Evolutionary conservation across 768 basidiomycete genomes (phyloP).

Genomic region (Leucogyrophana mollusca): DNA sequence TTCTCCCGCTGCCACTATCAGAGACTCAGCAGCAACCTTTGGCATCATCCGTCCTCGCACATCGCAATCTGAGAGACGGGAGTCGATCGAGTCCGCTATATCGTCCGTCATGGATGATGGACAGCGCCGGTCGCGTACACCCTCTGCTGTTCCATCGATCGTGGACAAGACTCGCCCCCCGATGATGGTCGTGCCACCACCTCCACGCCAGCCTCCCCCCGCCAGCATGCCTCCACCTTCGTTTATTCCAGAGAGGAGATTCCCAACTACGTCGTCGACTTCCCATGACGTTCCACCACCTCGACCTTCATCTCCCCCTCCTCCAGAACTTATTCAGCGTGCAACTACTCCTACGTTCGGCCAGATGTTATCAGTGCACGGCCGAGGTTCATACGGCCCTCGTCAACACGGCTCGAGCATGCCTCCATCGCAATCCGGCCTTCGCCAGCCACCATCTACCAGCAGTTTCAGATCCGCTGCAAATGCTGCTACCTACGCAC

Average conservation of each 20-base stretch:
- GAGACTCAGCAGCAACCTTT: constrained; percentile 53
- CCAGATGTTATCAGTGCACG: constrained; percentile 55
- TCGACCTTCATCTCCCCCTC: constrained; percentile 90
- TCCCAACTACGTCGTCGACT: constrained; percentile 40
- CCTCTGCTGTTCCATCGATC: constrained; percentile 51
- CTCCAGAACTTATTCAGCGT: constrained; percentile 87
- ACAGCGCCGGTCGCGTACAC: constrained; percentile 55
- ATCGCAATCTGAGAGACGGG: constrained; percentile 58
- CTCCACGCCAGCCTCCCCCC: constrained; percentile 74
- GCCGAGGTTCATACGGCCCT: constrained; percentile 42
- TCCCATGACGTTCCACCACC: constrained; percentile 71
- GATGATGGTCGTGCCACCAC: constrained; percentile 81
- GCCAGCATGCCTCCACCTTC: constrained; percentile 72
- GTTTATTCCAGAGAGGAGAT: constrained; percentile 70
- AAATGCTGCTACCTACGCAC: constrained; percentile 54
- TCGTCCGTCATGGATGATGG: constrained; percentile 51
- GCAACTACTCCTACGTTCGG: constrained; percentile 86
- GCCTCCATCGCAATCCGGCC: constrained; percentile 63
- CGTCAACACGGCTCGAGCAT: constrained; percentile 74
- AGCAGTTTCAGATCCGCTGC: constrained; percentile 81
- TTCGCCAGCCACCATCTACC: constrained; percentile 74
- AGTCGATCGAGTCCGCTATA: constrained; percentile 70
- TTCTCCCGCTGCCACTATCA: constrained; percentile 39
- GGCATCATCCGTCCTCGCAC: constrained; percentile 46
- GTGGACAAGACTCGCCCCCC: constrained; percentile 83